These are phyloP conservation scores for Lepraria neglecta DNA, from an alignment of 495 filamentous ascomycete species.

Conservation along the genomic window DNA sequence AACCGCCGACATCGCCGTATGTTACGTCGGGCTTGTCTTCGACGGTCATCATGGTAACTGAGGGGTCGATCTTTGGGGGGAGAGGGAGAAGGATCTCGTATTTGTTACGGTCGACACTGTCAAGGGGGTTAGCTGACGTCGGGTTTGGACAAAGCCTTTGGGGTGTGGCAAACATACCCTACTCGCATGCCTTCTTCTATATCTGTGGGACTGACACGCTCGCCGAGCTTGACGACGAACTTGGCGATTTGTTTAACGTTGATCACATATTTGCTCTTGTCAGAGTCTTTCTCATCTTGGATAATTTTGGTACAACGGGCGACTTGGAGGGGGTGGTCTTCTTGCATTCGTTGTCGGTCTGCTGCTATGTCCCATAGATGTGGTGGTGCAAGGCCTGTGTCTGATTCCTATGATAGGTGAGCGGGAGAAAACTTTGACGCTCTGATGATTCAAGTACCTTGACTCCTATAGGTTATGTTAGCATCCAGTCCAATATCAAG, in stretches of 20 bases:
- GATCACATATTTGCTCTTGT: constrained; percentile 99
- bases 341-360: constrained; percentile 94
- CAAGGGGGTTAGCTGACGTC: constrained; percentile 21
- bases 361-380: constrained; percentile 98
- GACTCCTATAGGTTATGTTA: constrained; percentile 40
- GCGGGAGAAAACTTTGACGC: too few species aligned
- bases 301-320: constrained; percentile 99
- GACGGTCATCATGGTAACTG: constrained; percentile 99
- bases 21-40: constrained; percentile 99
- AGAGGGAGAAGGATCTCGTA: constrained; percentile 96
- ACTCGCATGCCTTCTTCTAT: constrained; percentile 99
- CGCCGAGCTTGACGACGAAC: constrained; percentile 96
- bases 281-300: constrained; percentile 87
- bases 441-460: constrained; percentile 41
- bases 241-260: constrained; percentile 99
- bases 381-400: constrained; percentile 94
- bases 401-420: constrained; percentile 66
- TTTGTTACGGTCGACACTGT: constrained; percentile 91
- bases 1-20: constrained; percentile 96
- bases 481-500: not conserved
- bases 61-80: constrained; percentile 98
- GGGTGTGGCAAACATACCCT: constrained; percentile 48
- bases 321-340: constrained; percentile 96
- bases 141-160: not conserved
- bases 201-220: constrained; percentile 95